Percentiles rank a stretch among this genome's conserved stretches.
phyloP scores from a whole-genome alignment of 1,284 basidiomycete species.

The Mycosarcoma mackinlayi region DNA sequence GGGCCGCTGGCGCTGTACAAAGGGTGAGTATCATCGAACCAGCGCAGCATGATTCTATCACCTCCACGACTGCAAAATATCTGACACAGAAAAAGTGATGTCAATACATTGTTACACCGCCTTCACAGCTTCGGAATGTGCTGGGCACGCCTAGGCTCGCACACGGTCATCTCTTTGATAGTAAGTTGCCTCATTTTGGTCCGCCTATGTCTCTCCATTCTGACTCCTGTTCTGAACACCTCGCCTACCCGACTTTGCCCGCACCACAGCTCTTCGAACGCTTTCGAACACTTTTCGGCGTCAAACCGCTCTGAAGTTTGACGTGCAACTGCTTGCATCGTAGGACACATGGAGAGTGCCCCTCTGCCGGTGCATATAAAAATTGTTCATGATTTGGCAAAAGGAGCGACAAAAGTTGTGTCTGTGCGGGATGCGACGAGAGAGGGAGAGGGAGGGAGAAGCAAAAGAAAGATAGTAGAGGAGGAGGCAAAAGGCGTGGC shows the following conservation, averaged over 20 bases:
- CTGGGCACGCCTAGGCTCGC: slow-evolving; percentile 54
- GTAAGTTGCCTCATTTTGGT: slow-evolving; percentile 16
- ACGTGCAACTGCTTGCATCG: background rate
- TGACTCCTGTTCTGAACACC: background rate
- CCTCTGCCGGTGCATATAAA: slow-evolving; percentile 4
- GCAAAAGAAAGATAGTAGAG: slow-evolving; percentile 1
- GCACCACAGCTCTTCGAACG: slow-evolving; percentile 49
- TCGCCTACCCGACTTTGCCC: background rate
- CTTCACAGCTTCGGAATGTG: slow-evolving; percentile 53
- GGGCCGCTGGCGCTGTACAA: slow-evolving; percentile 58
- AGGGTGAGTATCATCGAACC: slow-evolving; percentile 24
- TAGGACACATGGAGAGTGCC: slow-evolving; percentile 9
- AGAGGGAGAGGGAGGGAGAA: background rate
- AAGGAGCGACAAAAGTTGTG: slow-evolving; percentile 1
- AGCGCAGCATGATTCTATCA: background rate
- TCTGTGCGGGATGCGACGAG: slow-evolving; percentile 4
- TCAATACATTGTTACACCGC: background rate
- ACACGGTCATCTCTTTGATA: slow-evolving; percentile 56
- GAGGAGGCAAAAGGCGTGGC: background rate
- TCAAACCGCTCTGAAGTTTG: slow-evolving; percentile 54
- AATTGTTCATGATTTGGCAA: slow-evolving; percentile 29
- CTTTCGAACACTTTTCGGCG: slow-evolving; percentile 52
- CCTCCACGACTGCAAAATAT: too few species aligned
- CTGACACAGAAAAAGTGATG: background rate
- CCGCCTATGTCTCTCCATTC: background rate